A percentile compares a stretch with the other conserved stretches of the same genome.
These are phyloP conservation scores for Fistulifera solaris DNA, from an alignment of 108 stramenopile genomes.

Conservation along the genomic window DNA sequence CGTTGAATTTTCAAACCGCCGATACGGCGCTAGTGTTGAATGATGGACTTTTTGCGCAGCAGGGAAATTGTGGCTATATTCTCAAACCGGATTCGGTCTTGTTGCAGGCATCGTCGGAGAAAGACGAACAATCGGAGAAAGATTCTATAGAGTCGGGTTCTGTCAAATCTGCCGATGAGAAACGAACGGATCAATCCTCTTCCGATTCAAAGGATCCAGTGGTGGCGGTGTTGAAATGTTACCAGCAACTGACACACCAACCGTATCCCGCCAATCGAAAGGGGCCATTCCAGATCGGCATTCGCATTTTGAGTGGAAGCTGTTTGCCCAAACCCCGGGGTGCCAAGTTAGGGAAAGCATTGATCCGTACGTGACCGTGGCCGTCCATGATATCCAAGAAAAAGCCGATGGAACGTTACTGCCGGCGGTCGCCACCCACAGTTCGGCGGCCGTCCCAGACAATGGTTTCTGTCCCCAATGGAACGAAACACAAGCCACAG, in stretches of 20 bases:
- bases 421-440: slow-evolving; percentile 8
- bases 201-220: no score
- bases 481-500: slow-evolving; percentile 26
- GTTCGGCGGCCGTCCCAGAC: slow-evolving; percentile 35
- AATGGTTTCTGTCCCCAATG: slow-evolving; percentile 75
- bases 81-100: slow-evolving; percentile 60
- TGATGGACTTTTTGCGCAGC: slow-evolving; percentile 83
- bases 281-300: slow-evolving; percentile 22
- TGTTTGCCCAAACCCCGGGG: slow-evolving; percentile 79
- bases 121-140: no score
- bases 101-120: slow-evolving; percentile 3
- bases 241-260: no score
- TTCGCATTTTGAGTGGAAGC: slow-evolving; percentile 49
- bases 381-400: slow-evolving; percentile 52
- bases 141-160: no score
- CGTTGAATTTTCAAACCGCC: slow-evolving; percentile 87
- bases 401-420: slow-evolving; percentile 4
- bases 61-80: slow-evolving; percentile 87
- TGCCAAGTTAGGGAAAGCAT: slow-evolving; percentile 58
- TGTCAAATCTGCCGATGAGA: no score
- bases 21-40: slow-evolving; percentile 69
- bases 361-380: slow-evolving; percentile 67
- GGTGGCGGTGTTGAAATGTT: no score
- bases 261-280: no score
- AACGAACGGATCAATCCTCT: no score